phyloP scores from a whole-genome alignment of 768 basidiomycete species.

The Tylopilus vinaceipallidus region DNA sequence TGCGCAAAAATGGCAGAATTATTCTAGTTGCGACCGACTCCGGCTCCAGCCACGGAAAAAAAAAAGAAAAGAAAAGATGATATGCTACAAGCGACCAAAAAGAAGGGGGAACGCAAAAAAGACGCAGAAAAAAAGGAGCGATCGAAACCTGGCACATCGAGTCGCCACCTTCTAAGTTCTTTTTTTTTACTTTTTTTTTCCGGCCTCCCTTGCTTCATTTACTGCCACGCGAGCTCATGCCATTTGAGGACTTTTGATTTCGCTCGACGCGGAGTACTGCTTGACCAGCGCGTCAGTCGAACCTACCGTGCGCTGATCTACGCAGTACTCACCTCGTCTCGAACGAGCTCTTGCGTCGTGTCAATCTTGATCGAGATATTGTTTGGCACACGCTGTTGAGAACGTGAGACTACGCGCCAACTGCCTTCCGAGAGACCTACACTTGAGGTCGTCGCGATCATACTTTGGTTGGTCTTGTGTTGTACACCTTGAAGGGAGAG shows the following conservation, averaged over 20 bases:
- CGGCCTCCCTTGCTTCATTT: not conserved
- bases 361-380: slow-evolving; percentile 69
- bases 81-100: slow-evolving; percentile 21
- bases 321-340: slow-evolving; percentile 36
- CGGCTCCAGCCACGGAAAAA: slow-evolving; percentile 18
- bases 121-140: not conserved
- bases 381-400: slow-evolving; percentile 32
- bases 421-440: not conserved
- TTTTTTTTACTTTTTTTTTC: slow-evolving; percentile 4
- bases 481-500: slow-evolving; percentile 30
- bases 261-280: slow-evolving; percentile 24
- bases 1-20: not conserved
- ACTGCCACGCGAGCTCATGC: slow-evolving; percentile 9
- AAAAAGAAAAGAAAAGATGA: too few relatives aligned
- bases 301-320: not conserved
- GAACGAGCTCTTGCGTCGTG: slow-evolving; percentile 54
- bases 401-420: not conserved
- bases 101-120: not conserved
- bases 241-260: slow-evolving; percentile 20
- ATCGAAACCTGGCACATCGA: not conserved
- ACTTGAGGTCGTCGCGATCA: slow-evolving; percentile 9
- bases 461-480: slow-evolving; percentile 21
- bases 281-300: not conserved
- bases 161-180: not conserved
- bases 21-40: slow-evolving; percentile 12